Evolutionary conservation across 2,329 filamentous ascomycete genomes (phyloP).

Genomic region (Sclerotinia sclerotiorum): DNA sequence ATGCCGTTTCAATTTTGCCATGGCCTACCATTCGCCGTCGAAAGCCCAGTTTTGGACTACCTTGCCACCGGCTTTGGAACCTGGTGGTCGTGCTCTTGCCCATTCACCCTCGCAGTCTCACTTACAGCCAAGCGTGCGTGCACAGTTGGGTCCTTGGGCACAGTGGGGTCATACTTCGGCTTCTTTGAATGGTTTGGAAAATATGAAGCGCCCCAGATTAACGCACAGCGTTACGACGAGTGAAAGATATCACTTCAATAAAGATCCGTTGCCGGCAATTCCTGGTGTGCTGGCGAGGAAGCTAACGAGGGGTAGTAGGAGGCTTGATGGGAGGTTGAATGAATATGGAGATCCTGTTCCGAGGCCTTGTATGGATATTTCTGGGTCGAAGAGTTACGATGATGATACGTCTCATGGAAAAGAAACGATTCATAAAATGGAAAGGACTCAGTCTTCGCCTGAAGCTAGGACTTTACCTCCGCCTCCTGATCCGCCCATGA

Average conservation of each 20-base stretch:
- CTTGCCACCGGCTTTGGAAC: not conserved
- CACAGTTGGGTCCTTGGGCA: conserved; percentile 11
- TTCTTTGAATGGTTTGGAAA: not conserved
- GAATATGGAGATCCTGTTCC: conserved; percentile 19
- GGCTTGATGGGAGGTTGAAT: conserved; percentile 17
- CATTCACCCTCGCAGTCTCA: conserved; percentile 4
- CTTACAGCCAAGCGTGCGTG: not conserved
- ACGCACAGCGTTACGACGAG: not conserved
- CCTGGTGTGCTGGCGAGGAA: not conserved
- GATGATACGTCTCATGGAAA: not conserved
- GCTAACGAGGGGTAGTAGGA: conserved; percentile 6
- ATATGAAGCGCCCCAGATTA: not conserved
- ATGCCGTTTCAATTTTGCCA: not conserved
- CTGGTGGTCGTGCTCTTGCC: not conserved
- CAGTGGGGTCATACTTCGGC: conserved; percentile 11
- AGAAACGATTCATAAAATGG: not conserved
- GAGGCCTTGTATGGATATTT: conserved; percentile 3
- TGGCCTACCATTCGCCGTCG: not conserved
- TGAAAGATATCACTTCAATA: not conserved
- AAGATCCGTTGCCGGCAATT: not conserved
- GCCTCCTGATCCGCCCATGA: conserved; percentile 21
- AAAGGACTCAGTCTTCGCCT: conserved; percentile 12
- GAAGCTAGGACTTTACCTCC: conserved; percentile 8
- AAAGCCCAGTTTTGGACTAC: not conserved
- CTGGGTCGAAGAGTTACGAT: not conserved